Evolutionary conservation across 2,329 filamentous ascomycete genomes (phyloP), one percentile per base, ranked within the genome.

Genomic region (Botrytis galanthina): DNA sequence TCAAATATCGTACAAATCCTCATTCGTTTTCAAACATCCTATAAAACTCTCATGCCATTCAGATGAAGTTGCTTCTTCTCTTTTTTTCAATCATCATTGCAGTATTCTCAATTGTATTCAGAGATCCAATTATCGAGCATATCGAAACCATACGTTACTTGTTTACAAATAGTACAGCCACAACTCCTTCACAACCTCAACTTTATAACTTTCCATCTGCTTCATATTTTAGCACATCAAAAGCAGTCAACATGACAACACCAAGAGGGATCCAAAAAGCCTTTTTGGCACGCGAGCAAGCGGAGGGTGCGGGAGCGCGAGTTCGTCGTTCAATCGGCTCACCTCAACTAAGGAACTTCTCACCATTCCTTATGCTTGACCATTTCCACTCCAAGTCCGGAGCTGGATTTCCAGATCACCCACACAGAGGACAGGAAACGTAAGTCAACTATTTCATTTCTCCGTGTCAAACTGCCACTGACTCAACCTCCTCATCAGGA

Each of bases 361-460:
- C 91, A 22, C 96, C 95, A 0, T 98, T 98, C 84, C 87, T 98
- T 62, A 97, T 98, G 94, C 92, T 98, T 64, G 95, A 98, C 81
- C 93, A 98, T 84, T 98, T 98, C 85, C 89, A 87, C 72, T 89
- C 96, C 78, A 88, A 89, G 71, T 90, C 91, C 2, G 93, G 93
- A 74, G 92, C 94, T 16, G 95, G 95, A 0, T 98, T 98, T 81
- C 94, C 95, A 0, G 95, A 98, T 81, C 95, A 98, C 79, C 87
- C 88, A n/a, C 87, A 73, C 32, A 46, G 72, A 51, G 72, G 72
- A 57, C 94, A 97, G 88, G 88, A 63, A 74, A 74, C 59, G 51
- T 69, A 72, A 62, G 60, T 57, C 22, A 6, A 62, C 0, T 7
- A 20, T 44, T 32, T n/a, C 2, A 7, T n/a, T 46, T 48, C 32